phyloP scores from a whole-genome alignment of 2,329 filamentous ascomycete species.

The Capronia epimyces region DNA sequence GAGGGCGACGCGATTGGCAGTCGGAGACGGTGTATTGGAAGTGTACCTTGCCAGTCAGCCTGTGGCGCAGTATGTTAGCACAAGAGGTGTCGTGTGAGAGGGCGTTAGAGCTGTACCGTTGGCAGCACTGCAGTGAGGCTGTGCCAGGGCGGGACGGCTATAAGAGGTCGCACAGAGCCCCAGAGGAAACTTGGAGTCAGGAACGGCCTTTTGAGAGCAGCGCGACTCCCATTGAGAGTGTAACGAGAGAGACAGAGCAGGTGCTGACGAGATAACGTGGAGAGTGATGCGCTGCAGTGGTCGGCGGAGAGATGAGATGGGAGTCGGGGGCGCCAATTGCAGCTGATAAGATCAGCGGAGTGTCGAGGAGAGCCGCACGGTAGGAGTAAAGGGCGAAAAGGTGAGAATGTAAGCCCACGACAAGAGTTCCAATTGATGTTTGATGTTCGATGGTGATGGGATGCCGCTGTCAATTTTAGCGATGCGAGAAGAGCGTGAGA shows the following conservation, averaged over 20 bases:
- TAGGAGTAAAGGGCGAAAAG: neutral
- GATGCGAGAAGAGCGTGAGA: neutral
- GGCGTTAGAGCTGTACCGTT: slow-evolving; percentile 13
- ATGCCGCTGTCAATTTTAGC: neutral
- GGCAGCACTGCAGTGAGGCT: slow-evolving; percentile 23
- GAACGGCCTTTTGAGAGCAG: neutral
- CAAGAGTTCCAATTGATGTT: no score
- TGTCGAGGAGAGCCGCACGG: neutral
- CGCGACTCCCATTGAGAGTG: neutral
- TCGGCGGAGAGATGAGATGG: neutral
- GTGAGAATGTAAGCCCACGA: neutral
- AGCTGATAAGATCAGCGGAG: neutral
- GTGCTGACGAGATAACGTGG: neutral
- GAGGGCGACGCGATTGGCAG: slow-evolving; percentile 8
- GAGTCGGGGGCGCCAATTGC: neutral
- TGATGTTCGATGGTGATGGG: neutral
- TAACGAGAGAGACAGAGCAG: neutral
- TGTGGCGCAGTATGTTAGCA: slow-evolving; percentile 23
- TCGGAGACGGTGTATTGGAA: slow-evolving; percentile 2
- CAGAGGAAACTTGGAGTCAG: slow-evolving; percentile 1
- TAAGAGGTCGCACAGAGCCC: slow-evolving; percentile 14
- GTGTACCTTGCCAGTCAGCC: slow-evolving; percentile 11
- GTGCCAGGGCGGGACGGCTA: slow-evolving; percentile 12
- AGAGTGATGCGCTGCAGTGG: neutral
- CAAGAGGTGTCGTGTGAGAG: slow-evolving; percentile 2